These are phyloP conservation scores for Vitis riparia DNA, from an alignment of 164 flowering plant species.

Conservation along the genomic window DNA sequence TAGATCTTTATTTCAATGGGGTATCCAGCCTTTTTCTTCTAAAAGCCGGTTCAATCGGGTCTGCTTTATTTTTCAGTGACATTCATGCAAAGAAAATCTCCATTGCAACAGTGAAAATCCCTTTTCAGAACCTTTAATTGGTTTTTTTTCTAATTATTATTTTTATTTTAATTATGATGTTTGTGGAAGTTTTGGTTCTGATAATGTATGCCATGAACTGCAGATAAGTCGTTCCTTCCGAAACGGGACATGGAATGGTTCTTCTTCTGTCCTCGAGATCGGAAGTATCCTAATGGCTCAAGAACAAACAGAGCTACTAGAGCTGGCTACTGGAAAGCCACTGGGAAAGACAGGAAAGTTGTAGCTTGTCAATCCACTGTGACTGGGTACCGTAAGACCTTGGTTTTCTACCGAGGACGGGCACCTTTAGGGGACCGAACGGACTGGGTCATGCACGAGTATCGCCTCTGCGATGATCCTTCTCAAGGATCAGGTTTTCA, in stretches of 20 bases:
- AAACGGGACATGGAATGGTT: slow-evolving; percentile 91
- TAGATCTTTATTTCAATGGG: slow-evolving; percentile 21
- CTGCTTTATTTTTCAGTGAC: slow-evolving; percentile 6
- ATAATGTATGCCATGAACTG: slow-evolving; percentile 7
- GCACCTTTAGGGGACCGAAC: slow-evolving; percentile 88
- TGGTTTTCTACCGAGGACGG: slow-evolving; percentile 84
- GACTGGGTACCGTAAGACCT: slow-evolving; percentile 73
- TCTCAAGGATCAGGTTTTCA: slow-evolving; percentile 45
- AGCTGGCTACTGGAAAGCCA: slow-evolving; percentile 98
- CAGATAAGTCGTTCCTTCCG: slow-evolving; percentile 91
- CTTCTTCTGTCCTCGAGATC: slow-evolving; percentile 88
- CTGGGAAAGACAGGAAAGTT: slow-evolving; percentile 87
- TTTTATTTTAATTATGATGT: not conserved
- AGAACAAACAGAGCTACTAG: slow-evolving; percentile 89
- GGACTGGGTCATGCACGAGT: slow-evolving; percentile 94
- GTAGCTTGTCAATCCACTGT: slow-evolving; percentile 46
- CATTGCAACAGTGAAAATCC: not conserved
- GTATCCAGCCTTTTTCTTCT: slow-evolving; percentile 20
- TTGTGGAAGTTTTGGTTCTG: not conserved
- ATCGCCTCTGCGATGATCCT: slow-evolving; percentile 74
- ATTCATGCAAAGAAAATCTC: not conserved
- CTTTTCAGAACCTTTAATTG: not conserved
- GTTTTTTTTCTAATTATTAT: too few relatives aligned
- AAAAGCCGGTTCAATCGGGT: slow-evolving; percentile 18
- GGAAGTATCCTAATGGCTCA: slow-evolving; percentile 88